Evolutionary conservation across 139 green algal species (phyloP), one percentile per base, ranked within the genome.

Genomic region (Trebouxia sp.): DNA sequence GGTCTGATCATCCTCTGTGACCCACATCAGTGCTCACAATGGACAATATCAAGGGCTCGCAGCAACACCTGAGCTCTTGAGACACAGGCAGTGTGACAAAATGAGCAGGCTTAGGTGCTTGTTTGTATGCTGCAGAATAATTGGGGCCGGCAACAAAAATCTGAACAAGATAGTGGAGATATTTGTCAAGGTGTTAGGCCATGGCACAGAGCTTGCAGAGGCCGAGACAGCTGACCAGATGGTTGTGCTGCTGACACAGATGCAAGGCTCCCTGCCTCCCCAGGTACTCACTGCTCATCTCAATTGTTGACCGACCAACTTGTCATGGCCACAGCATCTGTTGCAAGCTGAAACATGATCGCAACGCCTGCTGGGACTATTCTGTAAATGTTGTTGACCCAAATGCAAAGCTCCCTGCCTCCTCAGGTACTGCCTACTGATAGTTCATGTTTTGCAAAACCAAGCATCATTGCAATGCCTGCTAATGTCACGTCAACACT

Each of bases 141-240:
- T 90, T 42, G 85, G 85, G 2, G 65, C 88, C 74, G 50, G 32
- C 69, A 93, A 94, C 80, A 78, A 77, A 14, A 87, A 95, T 85
- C 78, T 94, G 56, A 84, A 85, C 6, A 80, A 87, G 47, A 85
- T 89, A 35, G 79, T 87, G 41, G 65, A 86, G 42, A 72, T 92
- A 14, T 56, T 91, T 37, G 79, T 84, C 35, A 38, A n/a, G 80
- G 85, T 92, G 30, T 78, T 92, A 70, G 78, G 53, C 15, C 80
- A 82, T 35, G 87, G 87, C 3, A 80, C 81, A 1, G 84, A 88
- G 50, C 81, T 94, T 53, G 84, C 87, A 3, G 80, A 88, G 0
- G 51, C 67, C 15, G 83, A 83, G 1, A 79, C 83, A n/a, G 76
- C 53, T 0, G 28, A 65, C 38, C 42, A 74, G 10, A 89, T 92